A percentile compares a stretch with the other conserved stretches of the same genome.
These are phyloP conservation scores for Serendipita sp. DNA, from an alignment of 768 basidiomycete genomes.

Conservation along the genomic window DNA sequence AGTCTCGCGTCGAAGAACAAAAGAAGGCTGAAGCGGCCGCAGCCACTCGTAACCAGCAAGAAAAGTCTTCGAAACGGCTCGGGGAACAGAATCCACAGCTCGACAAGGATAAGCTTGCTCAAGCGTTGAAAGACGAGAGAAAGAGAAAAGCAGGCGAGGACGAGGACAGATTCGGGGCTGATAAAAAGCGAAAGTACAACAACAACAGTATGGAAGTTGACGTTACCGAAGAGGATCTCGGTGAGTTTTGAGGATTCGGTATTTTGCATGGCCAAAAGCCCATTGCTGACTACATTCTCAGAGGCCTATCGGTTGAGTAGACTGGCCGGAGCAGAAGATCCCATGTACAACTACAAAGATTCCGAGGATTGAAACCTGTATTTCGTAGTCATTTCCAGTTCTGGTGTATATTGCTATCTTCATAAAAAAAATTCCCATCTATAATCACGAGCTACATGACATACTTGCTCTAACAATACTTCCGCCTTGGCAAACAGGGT, in stretches of 20 bases:
- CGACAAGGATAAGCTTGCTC: constrained; percentile 50
- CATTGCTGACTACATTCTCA: constrained; percentile 20
- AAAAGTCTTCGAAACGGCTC: constrained; percentile 61
- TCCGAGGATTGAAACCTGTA: constrained; percentile 19
- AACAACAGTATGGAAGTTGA: constrained; percentile 34
- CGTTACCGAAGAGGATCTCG: constrained; percentile 78
- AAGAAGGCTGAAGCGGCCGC: constrained; percentile 15
- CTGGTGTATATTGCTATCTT: too few relatives aligned
- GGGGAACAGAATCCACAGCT: constrained; percentile 72
- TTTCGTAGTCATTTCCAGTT: neutral
- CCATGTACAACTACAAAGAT: constrained; percentile 88
- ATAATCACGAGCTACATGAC: too few relatives aligned
- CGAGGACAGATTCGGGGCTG: constrained; percentile 33
- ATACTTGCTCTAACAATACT: too few relatives aligned
- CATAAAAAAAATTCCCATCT: too few relatives aligned
- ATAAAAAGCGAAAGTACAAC: constrained; percentile 14
- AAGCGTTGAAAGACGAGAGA: constrained; percentile 63
- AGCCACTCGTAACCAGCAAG: constrained; percentile 27
- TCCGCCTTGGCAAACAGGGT: too few relatives aligned
- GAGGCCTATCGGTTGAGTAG: constrained; percentile 83
- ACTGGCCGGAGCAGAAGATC: constrained; percentile 62
- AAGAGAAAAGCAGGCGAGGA: constrained; percentile 50
- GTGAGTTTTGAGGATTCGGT: constrained; percentile 27
- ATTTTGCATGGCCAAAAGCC: neutral
- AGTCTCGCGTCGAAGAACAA: constrained; percentile 5